phyloP scores from a whole-genome alignment of 371 early-diverging fungal species.

The Mucor circinelloides region DNA sequence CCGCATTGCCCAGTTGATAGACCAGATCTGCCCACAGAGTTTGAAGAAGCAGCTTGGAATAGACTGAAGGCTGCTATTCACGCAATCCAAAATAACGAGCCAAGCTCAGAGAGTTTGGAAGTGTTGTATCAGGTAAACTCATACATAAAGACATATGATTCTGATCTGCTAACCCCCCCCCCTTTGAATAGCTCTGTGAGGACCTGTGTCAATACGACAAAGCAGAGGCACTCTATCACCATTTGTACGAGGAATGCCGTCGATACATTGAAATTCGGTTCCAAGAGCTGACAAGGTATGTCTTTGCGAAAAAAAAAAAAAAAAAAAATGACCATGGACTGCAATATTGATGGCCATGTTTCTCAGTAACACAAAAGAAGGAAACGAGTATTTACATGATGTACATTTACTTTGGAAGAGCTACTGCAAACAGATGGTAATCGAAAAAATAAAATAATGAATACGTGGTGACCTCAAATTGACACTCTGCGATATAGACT shows the following conservation, averaged over 20 bases:
- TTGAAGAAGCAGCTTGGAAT: constrained; percentile 67
- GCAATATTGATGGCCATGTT: not conserved
- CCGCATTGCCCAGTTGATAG: constrained; percentile 25
- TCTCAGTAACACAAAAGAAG: constrained; percentile 18
- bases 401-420: constrained; percentile 66
- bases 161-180: not conserved
- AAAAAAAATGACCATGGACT: not conserved
- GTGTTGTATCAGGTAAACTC: constrained; percentile 75
- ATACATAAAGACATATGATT: not conserved
- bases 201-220: constrained; percentile 83
- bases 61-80: constrained; percentile 70
- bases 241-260: constrained; percentile 61
- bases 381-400: constrained; percentile 51
- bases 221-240: constrained; percentile 63
- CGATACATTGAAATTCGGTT: constrained; percentile 43
- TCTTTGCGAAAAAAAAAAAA: too few species aligned
- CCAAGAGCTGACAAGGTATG: not conserved
- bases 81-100: constrained; percentile 69
- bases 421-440: constrained; percentile 74
- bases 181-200: constrained; percentile 67
- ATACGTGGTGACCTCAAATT: not conserved
- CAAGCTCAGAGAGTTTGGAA: constrained; percentile 74
- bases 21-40: constrained; percentile 76
- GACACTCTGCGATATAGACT: constrained; percentile 37
- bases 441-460: not conserved